A percentile compares a stretch with the other conserved stretches of the same genome.
Conservation (phyloP, 176 grass and related monocot genomes). For the Cenchrus purpureus region DNA sequence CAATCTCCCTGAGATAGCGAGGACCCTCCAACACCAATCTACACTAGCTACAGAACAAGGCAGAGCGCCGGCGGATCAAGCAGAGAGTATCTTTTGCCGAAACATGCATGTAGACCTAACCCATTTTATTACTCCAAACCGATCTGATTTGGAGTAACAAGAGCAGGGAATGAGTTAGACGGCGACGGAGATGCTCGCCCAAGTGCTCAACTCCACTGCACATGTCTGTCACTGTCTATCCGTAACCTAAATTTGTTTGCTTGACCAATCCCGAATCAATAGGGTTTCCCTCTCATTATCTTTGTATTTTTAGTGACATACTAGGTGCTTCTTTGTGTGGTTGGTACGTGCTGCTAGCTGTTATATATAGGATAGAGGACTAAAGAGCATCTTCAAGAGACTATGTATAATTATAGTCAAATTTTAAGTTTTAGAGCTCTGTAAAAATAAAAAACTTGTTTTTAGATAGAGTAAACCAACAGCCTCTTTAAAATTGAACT, state of each 20-base stretch:
- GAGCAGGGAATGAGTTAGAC: background rate
- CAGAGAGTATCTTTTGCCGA: background rate
- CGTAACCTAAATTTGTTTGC: conserved; percentile 5
- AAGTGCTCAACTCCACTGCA: conserved; percentile 36
- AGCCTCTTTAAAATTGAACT: too few relatives aligned
- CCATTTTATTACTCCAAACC: background rate
- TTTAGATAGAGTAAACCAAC: too few relatives aligned
- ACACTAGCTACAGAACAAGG: conserved; percentile 31
- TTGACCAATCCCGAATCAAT: background rate
- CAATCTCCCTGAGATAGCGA: conserved; percentile 20
- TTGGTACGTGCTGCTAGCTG: background rate
- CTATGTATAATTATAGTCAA: too few relatives aligned
- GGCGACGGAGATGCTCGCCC: background rate
- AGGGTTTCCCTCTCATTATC: background rate
- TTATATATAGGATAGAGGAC: background rate
- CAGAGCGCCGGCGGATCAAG: conserved; percentile 10
- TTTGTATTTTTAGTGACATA: background rate
- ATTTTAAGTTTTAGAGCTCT: too few relatives aligned
- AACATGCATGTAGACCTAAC: background rate
- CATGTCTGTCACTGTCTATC: conserved; percentile 64
- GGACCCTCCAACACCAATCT: conserved; percentile 1
- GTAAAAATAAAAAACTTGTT: too few relatives aligned
- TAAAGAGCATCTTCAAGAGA: too few relatives aligned
- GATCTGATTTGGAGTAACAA: background rate
- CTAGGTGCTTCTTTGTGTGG: background rate